phyloP scores from a whole-genome alignment of 1,139 yeast genomes.

The Suhomyces wounanorum region DNA sequence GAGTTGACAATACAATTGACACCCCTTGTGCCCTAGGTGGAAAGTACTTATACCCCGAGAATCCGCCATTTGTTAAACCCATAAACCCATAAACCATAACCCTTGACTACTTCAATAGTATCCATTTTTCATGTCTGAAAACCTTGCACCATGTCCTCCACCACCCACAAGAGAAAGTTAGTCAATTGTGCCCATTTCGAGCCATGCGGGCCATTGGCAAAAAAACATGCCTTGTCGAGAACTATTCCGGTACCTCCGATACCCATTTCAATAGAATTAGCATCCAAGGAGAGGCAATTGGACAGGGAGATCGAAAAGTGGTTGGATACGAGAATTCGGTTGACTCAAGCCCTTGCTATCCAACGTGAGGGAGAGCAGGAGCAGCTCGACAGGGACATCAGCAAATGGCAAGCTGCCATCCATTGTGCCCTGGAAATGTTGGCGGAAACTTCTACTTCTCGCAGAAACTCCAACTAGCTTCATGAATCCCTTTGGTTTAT shows the following conservation, averaged over 20 bases:
- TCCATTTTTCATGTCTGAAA: neutral
- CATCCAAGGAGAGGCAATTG: neutral
- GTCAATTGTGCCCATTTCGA: conserved; percentile 1
- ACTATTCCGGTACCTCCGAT: neutral
- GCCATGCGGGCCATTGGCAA: neutral
- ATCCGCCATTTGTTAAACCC: too few species aligned
- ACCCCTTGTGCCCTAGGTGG: neutral
- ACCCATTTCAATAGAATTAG: neutral
- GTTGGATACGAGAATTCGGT: neutral
- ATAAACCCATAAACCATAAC: neutral
- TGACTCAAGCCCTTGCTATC: neutral
- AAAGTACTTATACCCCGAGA: neutral
- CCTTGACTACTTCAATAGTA: neutral
- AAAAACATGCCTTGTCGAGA: neutral
- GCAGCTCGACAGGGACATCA: neutral
- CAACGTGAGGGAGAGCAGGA: neutral
- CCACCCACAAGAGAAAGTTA: conserved; percentile 4
- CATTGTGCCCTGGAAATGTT: neutral
- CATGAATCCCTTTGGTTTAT: too few species aligned
- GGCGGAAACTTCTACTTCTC: neutral
- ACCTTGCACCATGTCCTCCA: neutral
- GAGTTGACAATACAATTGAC: neutral
- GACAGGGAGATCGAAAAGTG: neutral
- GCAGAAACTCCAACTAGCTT: neutral
- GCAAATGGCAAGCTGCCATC: neutral